Evolutionary conservation across 2,329 filamentous ascomycete species (phyloP).

Genomic region (Penicillium psychrosexuale): DNA sequence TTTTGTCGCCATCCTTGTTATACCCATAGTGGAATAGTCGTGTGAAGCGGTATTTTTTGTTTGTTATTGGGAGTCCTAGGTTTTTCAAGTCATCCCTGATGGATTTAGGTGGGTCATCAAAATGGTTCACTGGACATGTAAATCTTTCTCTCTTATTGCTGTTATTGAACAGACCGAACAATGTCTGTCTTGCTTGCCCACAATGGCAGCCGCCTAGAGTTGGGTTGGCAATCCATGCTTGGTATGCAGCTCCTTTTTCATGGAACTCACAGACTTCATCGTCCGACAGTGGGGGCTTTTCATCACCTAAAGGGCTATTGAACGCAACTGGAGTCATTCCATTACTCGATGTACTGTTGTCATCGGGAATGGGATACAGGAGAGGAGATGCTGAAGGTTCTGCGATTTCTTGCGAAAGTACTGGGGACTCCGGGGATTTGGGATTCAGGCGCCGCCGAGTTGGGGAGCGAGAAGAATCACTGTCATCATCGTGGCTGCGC

Average conservation of each 20-base stretch:
- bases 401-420: not conserved
- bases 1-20: not conserved
- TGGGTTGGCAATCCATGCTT: conserved; percentile 1
- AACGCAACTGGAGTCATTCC: rapidly evolving
- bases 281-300: not conserved
- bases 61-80: not conserved
- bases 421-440: not conserved
- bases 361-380: not conserved
- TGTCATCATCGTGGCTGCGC: not conserved
- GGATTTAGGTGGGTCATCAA: not conserved
- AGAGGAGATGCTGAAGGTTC: not conserved
- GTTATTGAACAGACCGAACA: not conserved
- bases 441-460: not conserved
- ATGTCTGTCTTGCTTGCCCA: not conserved
- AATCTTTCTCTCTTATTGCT: not conserved
- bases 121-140: not conserved
- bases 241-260: not conserved
- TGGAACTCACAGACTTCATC: not conserved
- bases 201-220: not conserved
- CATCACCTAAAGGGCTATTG: rapidly evolving
- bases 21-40: not conserved
- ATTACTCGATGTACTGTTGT: not conserved
- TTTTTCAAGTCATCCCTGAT: not conserved
- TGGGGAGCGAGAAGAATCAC: not conserved
- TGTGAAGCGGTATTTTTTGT: not conserved